Conservation (phyloP, 306 rosid genomes). For the Crotalaria pallida region DNA sequence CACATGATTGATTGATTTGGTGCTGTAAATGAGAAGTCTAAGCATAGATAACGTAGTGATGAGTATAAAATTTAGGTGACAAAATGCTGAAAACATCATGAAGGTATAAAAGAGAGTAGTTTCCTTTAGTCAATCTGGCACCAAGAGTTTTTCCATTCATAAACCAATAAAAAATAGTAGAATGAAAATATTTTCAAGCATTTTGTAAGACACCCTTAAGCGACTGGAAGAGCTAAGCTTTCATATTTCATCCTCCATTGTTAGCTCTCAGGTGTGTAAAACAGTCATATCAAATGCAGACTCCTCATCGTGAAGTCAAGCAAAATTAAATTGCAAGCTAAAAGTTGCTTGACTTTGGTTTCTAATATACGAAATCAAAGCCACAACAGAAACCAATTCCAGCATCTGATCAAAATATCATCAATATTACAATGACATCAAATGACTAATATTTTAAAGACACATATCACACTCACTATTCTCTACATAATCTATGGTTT, state of each 20-base stretch:
- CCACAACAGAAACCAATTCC: slow-evolving; percentile 5
- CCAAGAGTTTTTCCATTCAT: not conserved
- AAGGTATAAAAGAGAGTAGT: too few species aligned
- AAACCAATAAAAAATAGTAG: not conserved
- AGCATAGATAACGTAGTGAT: not conserved
- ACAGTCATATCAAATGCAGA: not conserved
- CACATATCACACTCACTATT: not conserved
- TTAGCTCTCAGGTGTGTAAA: not conserved
- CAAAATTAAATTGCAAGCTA: not conserved
- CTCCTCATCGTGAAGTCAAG: not conserved
- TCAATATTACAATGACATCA: not conserved
- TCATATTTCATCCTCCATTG: not conserved
- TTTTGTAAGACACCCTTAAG: slow-evolving; percentile 1
- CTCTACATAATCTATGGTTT: not conserved
- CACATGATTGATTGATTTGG: slow-evolving; percentile 12
- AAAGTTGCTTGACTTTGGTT: not conserved
- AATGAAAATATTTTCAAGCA: not conserved
- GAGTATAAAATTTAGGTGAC: not conserved
- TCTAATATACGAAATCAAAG: not conserved
- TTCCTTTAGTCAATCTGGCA: too few species aligned
- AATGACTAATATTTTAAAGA: not conserved
- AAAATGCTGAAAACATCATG: not conserved
- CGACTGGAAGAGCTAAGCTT: not conserved
- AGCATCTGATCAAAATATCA: not conserved
- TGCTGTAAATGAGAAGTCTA: slow-evolving; percentile 1